Percentiles rank a stretch among this genome's conserved stretches.
phyloP scores from a whole-genome alignment of 306 rosid genomes.

The Sophora flavescens region DNA sequence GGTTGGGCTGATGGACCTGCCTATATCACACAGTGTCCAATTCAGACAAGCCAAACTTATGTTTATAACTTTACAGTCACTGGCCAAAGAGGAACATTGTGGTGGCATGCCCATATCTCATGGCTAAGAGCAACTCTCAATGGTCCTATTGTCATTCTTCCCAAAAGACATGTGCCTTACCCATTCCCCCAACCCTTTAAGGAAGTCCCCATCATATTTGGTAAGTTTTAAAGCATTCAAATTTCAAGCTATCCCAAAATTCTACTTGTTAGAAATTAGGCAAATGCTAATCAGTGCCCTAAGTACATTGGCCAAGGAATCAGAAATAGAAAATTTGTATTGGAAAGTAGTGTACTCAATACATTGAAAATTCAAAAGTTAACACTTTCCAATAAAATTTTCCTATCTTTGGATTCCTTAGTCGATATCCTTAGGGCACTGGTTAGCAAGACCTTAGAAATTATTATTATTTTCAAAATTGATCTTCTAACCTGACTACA shows the following conservation, averaged over 20 bases:
- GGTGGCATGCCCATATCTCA: conserved; percentile 64
- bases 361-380: too few species aligned
- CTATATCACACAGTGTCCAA: conserved; percentile 53
- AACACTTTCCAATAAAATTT: too few species aligned
- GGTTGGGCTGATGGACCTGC: conserved; percentile 74
- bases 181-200: conserved; percentile 62
- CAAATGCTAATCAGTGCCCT: too few species aligned
- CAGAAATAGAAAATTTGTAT: too few species aligned
- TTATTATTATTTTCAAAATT: neutral
- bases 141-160: conserved; percentile 61
- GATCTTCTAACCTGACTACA: neutral
- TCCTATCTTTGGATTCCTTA: too few species aligned
- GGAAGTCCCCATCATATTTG: conserved; percentile 60
- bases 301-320: too few species aligned
- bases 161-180: conserved; percentile 50
- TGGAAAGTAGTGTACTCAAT: too few species aligned
- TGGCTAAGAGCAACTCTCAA: conserved; percentile 63
- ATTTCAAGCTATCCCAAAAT: neutral
- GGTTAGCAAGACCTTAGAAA: neutral
- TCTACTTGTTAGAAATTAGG: too few species aligned
- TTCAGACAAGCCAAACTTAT: conserved; percentile 57
- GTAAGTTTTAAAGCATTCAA: conserved; percentile 30
- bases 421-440: too few species aligned
- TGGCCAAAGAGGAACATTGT: conserved; percentile 65
- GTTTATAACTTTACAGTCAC: conserved; percentile 57